Base-by-base conservation (phyloP, 2,329 filamentous ascomycete species). In the Pestalotiopsis sp. region DNA sequence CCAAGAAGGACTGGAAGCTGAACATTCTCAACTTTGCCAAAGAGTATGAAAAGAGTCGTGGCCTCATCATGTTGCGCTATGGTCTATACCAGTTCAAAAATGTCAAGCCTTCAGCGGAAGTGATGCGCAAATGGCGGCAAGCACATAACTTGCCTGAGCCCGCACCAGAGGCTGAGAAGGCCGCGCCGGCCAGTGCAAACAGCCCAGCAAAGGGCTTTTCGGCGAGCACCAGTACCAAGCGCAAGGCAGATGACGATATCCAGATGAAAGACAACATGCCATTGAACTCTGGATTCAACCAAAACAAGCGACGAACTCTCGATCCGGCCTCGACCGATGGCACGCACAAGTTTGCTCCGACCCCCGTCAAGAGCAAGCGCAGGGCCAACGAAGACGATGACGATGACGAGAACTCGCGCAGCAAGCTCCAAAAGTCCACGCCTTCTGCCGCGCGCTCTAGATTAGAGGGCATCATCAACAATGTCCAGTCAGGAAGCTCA, bases 41-140 rank as follows among this genome's bases (percentile, higher is more conserved):
- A 75, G 88, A 90, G 75, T 90, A 88, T 70, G 88, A 90, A 75
- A 90, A 90, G 81, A 90, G 87, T 74, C 83, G 88, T 63, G 88
- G 87, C 72, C 79, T 90, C 58, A 89, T 90, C 68, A 84, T 90
- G 78, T 75, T 90, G 68, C 86, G 87, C 62, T 90, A 90, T 70
- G 88, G 87, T 2, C 82, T 90, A 1, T 90, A 90, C 74, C 86
- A 89, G 73, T 90, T 90, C 79, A 88, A 89, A 79, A 89, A 86
- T 20, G 84, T 89, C 57, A 88, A 88, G 73, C 86, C 87, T 1
- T 88, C 87, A 0, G 85, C 84, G 70, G 86, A 88, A 52, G 82
- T 88, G 9, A 80, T 89, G 66, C 87, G 85, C 76, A 86, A 86
- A 73, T 90, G 88, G 88, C 85, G 87, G 74, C 79, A 84, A 57